Percentiles rank a stretch among this genome's conserved stretches.
These are phyloP conservation scores for Kitagawia praeruptora DNA, from an alignment of 129 eudicot species.

Conservation along the genomic window DNA sequence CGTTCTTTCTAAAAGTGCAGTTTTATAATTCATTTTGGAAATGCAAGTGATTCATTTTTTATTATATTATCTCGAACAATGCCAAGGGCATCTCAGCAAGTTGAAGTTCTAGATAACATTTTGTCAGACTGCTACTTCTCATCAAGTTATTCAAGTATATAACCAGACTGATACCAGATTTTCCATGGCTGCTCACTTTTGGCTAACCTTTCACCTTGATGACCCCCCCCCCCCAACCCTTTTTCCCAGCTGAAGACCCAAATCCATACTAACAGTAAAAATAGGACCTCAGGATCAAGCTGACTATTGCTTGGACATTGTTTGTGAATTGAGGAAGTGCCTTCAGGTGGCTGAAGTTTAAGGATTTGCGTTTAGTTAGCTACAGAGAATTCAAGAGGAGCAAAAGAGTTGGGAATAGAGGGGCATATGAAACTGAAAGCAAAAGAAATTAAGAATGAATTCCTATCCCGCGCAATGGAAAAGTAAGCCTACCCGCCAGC, in stretches of 20 bases:
- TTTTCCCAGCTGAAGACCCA: no score
- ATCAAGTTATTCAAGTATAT: background rate
- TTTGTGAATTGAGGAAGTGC: background rate
- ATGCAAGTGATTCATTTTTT: background rate
- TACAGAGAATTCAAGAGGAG: background rate
- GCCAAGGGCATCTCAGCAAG: background rate
- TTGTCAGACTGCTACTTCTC: background rate
- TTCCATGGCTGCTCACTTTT: background rate
- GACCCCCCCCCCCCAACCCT: no score
- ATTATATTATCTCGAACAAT: background rate
- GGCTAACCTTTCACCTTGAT: background rate
- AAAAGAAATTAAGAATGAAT: background rate
- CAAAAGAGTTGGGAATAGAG: background rate
- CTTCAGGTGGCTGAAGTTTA: background rate
- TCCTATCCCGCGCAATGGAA: background rate
- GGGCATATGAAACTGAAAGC: background rate
- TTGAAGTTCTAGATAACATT: background rate
- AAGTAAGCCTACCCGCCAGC: slow-evolving; percentile 76
- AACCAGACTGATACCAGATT: background rate
- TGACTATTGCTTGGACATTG: background rate
- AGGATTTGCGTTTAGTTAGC: background rate
- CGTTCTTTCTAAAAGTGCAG: background rate
- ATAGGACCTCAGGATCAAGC: background rate
- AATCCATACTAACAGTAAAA: no score
- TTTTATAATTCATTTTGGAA: background rate